These are phyloP conservation scores for Podosphaera aphanis DNA, from an alignment of 2,329 filamentous ascomycete species.

Conservation along the genomic window DNA sequence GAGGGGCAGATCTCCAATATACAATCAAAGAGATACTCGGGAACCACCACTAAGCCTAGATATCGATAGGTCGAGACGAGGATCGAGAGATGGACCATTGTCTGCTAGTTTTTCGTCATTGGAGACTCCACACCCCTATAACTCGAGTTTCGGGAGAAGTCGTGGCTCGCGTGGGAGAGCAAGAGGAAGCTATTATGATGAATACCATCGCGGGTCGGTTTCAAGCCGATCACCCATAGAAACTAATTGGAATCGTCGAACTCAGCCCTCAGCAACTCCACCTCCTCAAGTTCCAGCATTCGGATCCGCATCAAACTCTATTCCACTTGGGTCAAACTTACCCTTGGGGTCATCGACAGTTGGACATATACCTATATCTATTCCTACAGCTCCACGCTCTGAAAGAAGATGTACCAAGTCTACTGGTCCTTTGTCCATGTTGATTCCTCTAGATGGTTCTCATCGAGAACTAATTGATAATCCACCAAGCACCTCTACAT, in stretches of 20 bases:
- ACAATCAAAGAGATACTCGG: constrained; percentile 26
- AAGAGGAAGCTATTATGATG: constrained; percentile 31
- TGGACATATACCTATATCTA: constrained; percentile 7
- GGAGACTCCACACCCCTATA: constrained; percentile 25
- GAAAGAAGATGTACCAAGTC: constrained; percentile 1
- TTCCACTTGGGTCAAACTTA: neutral
- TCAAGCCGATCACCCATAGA: constrained; percentile 15
- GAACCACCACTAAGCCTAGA: constrained; percentile 29
- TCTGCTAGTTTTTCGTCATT: constrained; percentile 50
- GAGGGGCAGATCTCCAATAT: constrained; percentile 40
- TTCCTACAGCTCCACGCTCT: constrained; percentile 12
- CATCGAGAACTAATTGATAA: neutral
- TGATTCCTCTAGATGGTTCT: neutral
- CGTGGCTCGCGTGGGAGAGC: constrained; percentile 24
- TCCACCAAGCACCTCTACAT: neutral
- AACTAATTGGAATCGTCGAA: constrained; percentile 12
- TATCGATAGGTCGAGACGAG: constrained; percentile 39
- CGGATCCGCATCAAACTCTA: constrained; percentile 18
- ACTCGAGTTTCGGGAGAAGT: constrained; percentile 23
- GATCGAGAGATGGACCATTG: constrained; percentile 48
- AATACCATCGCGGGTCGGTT: constrained; percentile 20
- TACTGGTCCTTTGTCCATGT: neutral
- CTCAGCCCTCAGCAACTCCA: constrained; percentile 25
- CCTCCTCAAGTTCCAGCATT: constrained; percentile 32
- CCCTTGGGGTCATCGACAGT: neutral